These are phyloP conservation scores for Chenopodium quinoa DNA, from an alignment of 148 eudicot genomes.

Conservation along the genomic window DNA sequence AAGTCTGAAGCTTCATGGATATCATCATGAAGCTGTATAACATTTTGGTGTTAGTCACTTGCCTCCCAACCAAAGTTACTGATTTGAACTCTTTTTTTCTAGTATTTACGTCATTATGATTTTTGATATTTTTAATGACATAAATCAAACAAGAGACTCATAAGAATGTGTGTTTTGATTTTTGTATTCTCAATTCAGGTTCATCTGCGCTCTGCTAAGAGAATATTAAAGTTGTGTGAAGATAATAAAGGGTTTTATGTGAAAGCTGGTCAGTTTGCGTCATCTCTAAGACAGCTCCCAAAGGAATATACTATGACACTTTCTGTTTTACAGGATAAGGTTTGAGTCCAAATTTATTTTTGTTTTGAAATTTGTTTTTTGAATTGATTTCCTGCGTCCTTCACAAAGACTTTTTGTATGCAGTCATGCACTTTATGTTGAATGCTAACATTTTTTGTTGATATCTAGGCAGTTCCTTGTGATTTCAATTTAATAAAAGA, in stretches of 20 bases:
- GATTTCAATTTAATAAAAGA: slow-evolving; percentile 60
- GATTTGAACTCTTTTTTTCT: no score
- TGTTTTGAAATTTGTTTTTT: background rate
- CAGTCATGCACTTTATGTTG: background rate
- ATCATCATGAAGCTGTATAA: no score
- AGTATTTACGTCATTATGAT: no score
- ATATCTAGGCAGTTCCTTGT: slow-evolving; percentile 75
- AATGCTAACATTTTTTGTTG: slow-evolving; percentile 27
- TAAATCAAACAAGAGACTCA: background rate
- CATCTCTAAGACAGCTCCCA: slow-evolving; percentile 81
- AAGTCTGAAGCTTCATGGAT: no score
- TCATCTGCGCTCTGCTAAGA: slow-evolving; percentile 81
- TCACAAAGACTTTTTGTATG: slow-evolving; percentile 10
- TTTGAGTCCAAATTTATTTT: slow-evolving; percentile 15
- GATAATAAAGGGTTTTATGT: slow-evolving; percentile 85
- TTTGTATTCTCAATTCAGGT: slow-evolving; percentile 46
- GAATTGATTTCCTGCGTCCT: background rate
- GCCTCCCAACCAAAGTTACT: no score
- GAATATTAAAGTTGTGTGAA: slow-evolving; percentile 63
- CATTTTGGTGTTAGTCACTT: no score
- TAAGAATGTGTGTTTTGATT: background rate
- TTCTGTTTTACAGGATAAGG: slow-evolving; percentile 90
- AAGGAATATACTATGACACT: slow-evolving; percentile 73
- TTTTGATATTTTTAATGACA: background rate
- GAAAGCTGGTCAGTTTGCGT: slow-evolving; percentile 96